Evolutionary conservation across 208 protist species (phyloP).

Genomic region (Crithidia thermophila): DNA sequence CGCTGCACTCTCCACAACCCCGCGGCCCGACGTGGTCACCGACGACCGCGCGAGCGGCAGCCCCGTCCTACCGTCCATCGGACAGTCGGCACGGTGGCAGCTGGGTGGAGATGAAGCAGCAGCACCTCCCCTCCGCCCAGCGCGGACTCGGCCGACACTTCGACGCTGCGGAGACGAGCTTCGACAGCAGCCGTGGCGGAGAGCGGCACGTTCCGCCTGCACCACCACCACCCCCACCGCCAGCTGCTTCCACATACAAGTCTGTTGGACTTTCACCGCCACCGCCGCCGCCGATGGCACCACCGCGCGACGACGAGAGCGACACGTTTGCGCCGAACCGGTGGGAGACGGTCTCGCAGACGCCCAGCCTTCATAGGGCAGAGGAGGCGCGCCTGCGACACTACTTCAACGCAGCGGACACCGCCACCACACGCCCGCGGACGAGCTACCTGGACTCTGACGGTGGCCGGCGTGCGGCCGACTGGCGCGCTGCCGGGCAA

Average conservation of each 20-base stretch:
- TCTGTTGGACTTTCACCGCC: not conserved
- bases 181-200: not conserved
- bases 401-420: constrained; percentile 21
- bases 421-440: not conserved
- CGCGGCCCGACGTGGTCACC: not conserved
- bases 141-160: not conserved
- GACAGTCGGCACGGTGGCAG: not conserved
- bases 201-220: constrained; percentile 7
- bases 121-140: not conserved
- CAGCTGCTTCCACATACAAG: not conserved
- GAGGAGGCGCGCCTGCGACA: constrained; percentile 23
- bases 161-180: not conserved
- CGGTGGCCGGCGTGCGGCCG: not conserved
- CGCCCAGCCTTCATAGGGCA: constrained; percentile 11
- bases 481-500: not conserved
- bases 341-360: constrained; percentile 35
- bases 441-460: not conserved
- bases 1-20: not conserved
- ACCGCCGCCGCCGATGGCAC: not conserved
- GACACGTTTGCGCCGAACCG: not conserved
- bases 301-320: not conserved
- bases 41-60: not conserved
- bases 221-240: not conserved
- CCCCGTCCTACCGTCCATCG: too few species aligned
- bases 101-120: constrained; percentile 9